phyloP scores from a whole-genome alignment of 1,139 yeast genomes.

The Entelexis paramagnoliae region DNA sequence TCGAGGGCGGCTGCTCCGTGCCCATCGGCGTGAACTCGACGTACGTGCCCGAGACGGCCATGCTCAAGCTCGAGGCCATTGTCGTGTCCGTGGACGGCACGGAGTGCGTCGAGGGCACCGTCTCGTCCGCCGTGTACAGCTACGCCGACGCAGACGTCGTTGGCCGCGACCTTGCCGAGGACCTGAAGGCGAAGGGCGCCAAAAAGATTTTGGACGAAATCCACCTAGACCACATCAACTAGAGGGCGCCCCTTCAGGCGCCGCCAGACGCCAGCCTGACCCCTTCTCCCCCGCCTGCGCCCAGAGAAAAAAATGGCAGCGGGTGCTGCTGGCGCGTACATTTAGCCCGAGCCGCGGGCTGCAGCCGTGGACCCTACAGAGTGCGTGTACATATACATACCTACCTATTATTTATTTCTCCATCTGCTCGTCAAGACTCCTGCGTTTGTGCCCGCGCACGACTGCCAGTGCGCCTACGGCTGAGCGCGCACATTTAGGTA shows the following conservation, averaged over 20 bases:
- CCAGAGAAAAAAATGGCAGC: no score
- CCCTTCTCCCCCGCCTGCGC: no score
- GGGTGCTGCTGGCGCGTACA: neutral
- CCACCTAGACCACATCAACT: slow-evolving; percentile 42
- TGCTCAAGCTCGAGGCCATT: slow-evolving; percentile 48
- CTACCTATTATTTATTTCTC: neutral
- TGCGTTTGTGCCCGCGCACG: no score
- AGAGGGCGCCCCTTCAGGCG: no score
- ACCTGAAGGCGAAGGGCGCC: slow-evolving; percentile 67
- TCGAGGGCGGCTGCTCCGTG: slow-evolving; percentile 97
- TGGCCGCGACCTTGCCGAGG: slow-evolving; percentile 61
- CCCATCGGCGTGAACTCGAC: slow-evolving; percentile 66
- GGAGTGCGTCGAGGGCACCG: slow-evolving; percentile 49
- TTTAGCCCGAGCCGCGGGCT: neutral
- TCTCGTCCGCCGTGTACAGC: slow-evolving; percentile 31
- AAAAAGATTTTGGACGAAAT: slow-evolving; percentile 70
- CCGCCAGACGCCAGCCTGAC: no score
- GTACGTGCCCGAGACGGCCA: slow-evolving; percentile 36
- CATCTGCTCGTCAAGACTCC: no score
- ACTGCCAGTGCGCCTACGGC: no score
- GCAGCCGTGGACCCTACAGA: no score
- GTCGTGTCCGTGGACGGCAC: slow-evolving; percentile 82
- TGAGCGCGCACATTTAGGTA: no score
- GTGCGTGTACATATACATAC: slow-evolving; percentile 1
- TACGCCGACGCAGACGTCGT: slow-evolving; percentile 57